Base-by-base conservation (phyloP, 2,329 filamentous ascomycete species). In the Nothopassalora personata region DNA sequence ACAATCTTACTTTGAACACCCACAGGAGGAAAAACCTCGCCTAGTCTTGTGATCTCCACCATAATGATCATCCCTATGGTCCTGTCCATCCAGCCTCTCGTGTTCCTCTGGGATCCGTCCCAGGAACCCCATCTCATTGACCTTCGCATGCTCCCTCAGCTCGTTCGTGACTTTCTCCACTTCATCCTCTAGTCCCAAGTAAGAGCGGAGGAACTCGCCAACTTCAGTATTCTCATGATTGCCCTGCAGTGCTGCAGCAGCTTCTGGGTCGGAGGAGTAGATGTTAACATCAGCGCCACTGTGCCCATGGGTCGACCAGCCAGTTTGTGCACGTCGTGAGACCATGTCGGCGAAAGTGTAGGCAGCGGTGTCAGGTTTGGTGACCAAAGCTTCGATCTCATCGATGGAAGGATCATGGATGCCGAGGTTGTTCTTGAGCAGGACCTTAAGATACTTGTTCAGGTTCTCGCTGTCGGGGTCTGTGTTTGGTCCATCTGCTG, bases 171-270 rank as follows among this genome's bases (percentile, higher is more conserved):
- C 85, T 33, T 80, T 79, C 1, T 90, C 83, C 1, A 96, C 84
- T 70, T 97, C 87, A 1, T 95, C 84, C 68, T 96, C 86, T 1
- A 97, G 84, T 52, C 83, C 83, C 0, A 99, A 82, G 70, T 94
- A 99, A 8, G 85, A 78, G 7, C 85, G 79, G 59, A 99, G 76
- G 73, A 97, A 99, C 48, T 83, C 79, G 34, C 94, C 94, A 0
- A 99, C 82, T 28, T 97, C 91, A 0, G 87, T 97, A 72, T 99
- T 99, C 79, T 99, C 94, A 56, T 95, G 87, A 73, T 97, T 97
- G 7, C 93, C 93, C 3, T 84, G 78, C 6, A 96, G 80, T 13
- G 81, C 79, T 47, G 83, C 81, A 0, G 86, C 83, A 31, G 79
- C 76, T 39, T 83, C 80, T 0, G 83, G 80, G 3, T 89, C 86